Evolutionary conservation across 1,284 basidiomycete genomes (phyloP).

Genomic region (Ganoderma multipileum): DNA sequence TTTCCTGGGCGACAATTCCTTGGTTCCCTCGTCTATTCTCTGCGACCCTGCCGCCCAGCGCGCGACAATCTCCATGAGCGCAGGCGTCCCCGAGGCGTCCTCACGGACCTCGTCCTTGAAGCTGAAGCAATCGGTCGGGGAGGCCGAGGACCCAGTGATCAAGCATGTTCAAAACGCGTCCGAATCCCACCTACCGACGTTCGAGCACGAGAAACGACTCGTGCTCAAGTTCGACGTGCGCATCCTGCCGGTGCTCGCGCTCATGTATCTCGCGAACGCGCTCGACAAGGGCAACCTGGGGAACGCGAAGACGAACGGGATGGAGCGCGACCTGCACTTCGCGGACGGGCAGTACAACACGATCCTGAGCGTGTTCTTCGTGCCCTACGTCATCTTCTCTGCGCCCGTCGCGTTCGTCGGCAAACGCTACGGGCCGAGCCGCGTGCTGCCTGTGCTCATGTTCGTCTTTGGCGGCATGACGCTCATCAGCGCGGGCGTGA

Average conservation of each 20-base stretch:
- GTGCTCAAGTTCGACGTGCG: constrained; percentile 22
- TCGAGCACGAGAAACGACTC: constrained; percentile 17
- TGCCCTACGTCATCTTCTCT: constrained; percentile 44
- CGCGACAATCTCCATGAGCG: constrained; percentile 13
- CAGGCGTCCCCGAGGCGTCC: constrained; percentile 11
- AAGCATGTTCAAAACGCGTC: background rate
- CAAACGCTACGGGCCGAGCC: constrained; percentile 46
- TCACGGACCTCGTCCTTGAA: constrained; percentile 11
- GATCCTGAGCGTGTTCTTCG: constrained; percentile 47
- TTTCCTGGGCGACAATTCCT: background rate
- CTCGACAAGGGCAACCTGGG: constrained; percentile 62
- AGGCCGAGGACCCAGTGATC: background rate
- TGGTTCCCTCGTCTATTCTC: no score
- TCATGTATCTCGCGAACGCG: constrained; percentile 57
- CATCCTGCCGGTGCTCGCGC: constrained; percentile 21
- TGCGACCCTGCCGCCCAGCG: background rate
- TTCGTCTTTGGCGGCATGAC: constrained; percentile 49
- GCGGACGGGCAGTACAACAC: constrained; percentile 41
- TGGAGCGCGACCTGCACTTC: constrained; percentile 33
- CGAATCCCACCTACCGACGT: constrained; percentile 9
- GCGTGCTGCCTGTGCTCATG: constrained; percentile 45
- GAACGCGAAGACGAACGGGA: constrained; percentile 60
- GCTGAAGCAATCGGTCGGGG: constrained; percentile 7
- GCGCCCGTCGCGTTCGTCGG: constrained; percentile 48
- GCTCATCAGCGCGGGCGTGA: constrained; percentile 44